Evolutionary conservation across 169 alveolate species (phyloP), one percentile per base, ranked within the genome.

Genomic region (Cyclospora cayetanensis): DNA sequence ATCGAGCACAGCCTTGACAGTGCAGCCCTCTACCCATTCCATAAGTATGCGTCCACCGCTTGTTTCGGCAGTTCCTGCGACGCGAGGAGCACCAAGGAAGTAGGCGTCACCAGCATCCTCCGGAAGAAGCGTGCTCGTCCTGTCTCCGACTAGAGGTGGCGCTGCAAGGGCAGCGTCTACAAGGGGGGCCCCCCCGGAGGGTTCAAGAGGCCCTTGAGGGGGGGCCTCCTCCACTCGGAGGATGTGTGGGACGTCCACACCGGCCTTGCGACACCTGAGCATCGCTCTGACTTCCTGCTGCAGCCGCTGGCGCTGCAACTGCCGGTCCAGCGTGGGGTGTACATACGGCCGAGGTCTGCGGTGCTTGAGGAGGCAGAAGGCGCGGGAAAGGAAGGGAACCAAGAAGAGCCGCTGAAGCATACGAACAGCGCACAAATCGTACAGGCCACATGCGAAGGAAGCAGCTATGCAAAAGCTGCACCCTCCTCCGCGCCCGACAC

Each of bases 171-270:
- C n/a, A 15, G 55, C 22, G 55, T 15, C 55, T 15, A 7, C 55
- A 9, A 15, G 15, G 55, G 7, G 55, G 55, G 7, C 55, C 55
- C 55, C 55, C 55, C 22, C 55, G 55, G 55, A 15, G 55, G 55
- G 22, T 46, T 46, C 55, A 7, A 7, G 55, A 15, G 55, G 22
- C 55, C 55, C 55, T 15, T 46, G 72, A 22, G 72, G 35, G 18
- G 52, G 25, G 3, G 86, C 66, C 41, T 46, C 72, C 46, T 39
- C 72, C 5, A 96, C 93, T 77, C 94, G 89, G 77, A 94, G 94
- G 39, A 97, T 27, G 20, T 95, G 90, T 18, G 99, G 99, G 5
- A 96, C 95, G 52, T 95, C 96, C 1, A 97, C 95, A 41, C 99
- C 99, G 66, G 94, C 91, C 74, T 95, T 96, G 41, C 97, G 91